Evolutionary conservation across 805 yeast species (phyloP), one percentile per base, ranked within the genome.

Genomic region (Metschnikowia arizonensis): DNA sequence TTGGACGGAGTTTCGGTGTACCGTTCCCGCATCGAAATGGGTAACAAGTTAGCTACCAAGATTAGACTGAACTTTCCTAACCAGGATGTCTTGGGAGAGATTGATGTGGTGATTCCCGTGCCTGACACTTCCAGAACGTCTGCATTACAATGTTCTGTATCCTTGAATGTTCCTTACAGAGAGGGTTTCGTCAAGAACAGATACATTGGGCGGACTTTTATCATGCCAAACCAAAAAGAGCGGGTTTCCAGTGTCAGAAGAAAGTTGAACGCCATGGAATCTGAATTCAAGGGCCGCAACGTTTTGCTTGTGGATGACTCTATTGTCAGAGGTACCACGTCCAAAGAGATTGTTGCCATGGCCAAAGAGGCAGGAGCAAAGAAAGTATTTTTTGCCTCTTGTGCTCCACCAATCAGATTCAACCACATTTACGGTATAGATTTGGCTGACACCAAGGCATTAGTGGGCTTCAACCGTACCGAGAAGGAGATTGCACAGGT

Each of bases 301-400:
- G 98, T 93, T 18, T 72, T 93, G 52, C 76, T 93, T 44, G 97
- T 93, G 35, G 99, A 93, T 66, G 99, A 93, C 66, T 88, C 97
- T 23, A 91, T 93, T 53, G 99, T 93, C 8, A 82, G 99, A 64
- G 99, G 99, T 51, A 93, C 99, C 17, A 93, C 99, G 2, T 89
- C 97, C 5, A 85, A 81, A 64, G 99, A 93, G 70, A 93, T 93
- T 54, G 95, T 93, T 28, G 85, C 82, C 54, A 93, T 93, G 99
- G 99, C 99, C n/a, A 79, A 85, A 57, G 99, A 93, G 65, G 96
- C 98, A 4, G 99, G 99, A 47, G 99, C 99, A 36, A 82, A 79
- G 50, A 84, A 82, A 57, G 99, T 93, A n/a, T 91, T 80, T 63
- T 85, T 93, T 65, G 99, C 99, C 0, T 87, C 96, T 21, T 93